phyloP scores from a whole-genome alignment of 2,329 filamentous ascomycete species.

The Colletotrichum cordylinicola region DNA sequence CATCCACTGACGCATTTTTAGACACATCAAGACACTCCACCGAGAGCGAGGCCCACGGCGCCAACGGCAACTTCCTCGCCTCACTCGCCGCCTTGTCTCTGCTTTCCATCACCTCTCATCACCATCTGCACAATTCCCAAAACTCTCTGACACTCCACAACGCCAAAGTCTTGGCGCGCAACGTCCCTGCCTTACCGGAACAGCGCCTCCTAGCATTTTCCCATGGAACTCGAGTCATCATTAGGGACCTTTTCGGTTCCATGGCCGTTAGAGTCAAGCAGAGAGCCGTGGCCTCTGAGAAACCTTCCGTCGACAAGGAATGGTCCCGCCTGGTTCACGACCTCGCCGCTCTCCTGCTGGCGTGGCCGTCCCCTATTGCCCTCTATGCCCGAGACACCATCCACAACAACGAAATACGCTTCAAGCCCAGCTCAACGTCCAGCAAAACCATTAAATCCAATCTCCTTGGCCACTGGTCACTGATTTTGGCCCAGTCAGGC shows the following conservation, averaged over 20 bases:
- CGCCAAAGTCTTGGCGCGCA: constrained; percentile 67
- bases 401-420: constrained; percentile 39
- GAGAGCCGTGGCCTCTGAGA: constrained; percentile 62
- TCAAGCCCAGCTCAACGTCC: constrained; percentile 31
- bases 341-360: constrained; percentile 70
- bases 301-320: constrained; percentile 59
- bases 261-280: constrained; percentile 92
- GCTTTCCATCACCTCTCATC: constrained; percentile 76
- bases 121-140: constrained; percentile 62
- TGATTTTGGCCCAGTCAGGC: constrained; percentile 70
- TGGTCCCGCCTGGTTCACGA: constrained; percentile 69
- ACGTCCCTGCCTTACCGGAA: constrained; percentile 64
- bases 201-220: constrained; percentile 59
- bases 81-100: constrained; percentile 79
- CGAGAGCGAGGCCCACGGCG: constrained; percentile 61
- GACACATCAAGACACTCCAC: constrained; percentile 78
- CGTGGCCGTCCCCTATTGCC: constrained; percentile 65
- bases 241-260: constrained; percentile 84
- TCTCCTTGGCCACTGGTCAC: constrained; percentile 18
- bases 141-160: constrained; percentile 75
- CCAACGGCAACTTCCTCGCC: constrained; percentile 76
- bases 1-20: constrained; percentile 37
- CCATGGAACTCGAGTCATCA: constrained; percentile 78
- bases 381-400: constrained; percentile 63
- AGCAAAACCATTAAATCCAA: neutral